A percentile compares a stretch with the other conserved stretches of the same genome.
phyloP scores from a whole-genome alignment of 805 yeast species.

The Cyberlindnera galapagoensis region DNA sequence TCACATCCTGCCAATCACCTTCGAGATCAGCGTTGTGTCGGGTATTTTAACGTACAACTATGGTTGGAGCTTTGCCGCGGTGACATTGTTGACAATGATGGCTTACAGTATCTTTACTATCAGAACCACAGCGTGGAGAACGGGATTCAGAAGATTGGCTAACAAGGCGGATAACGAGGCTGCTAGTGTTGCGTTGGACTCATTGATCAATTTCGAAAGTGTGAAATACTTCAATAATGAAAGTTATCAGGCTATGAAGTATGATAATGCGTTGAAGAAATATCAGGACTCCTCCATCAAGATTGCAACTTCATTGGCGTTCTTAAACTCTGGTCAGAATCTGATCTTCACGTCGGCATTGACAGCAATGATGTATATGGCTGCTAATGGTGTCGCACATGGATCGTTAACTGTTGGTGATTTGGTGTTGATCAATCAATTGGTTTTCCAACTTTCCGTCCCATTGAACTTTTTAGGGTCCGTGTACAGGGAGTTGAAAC shows the following conservation, averaged over 20 bases:
- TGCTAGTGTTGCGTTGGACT: conserved; percentile 91
- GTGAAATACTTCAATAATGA: conserved; percentile 95
- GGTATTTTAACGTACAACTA: conserved; percentile 91
- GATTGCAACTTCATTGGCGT: conserved; percentile 80
- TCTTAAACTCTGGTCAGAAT: conserved; percentile 73
- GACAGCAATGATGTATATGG: conserved; percentile 98
- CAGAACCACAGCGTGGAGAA: conserved; percentile 93
- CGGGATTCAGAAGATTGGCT: conserved; percentile 82
- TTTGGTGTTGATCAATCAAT: conserved; percentile 86
- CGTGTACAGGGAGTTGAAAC: conserved; percentile 91
- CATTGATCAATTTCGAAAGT: conserved; percentile 88
- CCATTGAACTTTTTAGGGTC: conserved; percentile 94
- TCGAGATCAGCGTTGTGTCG: conserved; percentile 89
- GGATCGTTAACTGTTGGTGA: conserved; percentile 91
- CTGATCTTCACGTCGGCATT: conserved; percentile 79
- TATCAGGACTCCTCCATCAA: conserved; percentile 69
- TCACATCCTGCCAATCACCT: conserved; percentile 87
- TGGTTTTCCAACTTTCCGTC: conserved; percentile 92
- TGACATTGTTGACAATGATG: conserved; percentile 83
- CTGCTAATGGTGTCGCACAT: conserved; percentile 83
- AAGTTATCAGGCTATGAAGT: conserved; percentile 66
- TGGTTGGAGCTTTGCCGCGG: conserved; percentile 83
- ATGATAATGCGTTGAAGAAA: conserved; percentile 62
- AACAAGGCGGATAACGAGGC: conserved; percentile 92
- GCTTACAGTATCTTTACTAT: conserved; percentile 85